Evolutionary conservation across 768 basidiomycete species (phyloP).

Genomic region (Lactifluus piperatus): DNA sequence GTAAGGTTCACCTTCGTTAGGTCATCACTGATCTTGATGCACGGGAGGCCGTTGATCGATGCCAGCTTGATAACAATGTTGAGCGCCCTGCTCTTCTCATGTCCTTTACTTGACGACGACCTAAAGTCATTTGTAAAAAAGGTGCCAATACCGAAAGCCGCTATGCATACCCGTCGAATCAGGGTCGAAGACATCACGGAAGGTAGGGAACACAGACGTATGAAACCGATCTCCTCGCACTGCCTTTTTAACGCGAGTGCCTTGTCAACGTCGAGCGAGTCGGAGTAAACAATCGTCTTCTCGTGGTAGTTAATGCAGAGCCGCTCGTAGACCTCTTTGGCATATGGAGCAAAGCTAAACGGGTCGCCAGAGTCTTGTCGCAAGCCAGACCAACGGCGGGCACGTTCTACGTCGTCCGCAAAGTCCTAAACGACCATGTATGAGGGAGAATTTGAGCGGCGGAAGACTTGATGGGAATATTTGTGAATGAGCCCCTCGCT

Average conservation of each 20-base stretch:
- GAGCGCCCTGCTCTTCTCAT: constrained; percentile 66
- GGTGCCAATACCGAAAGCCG: constrained; percentile 91
- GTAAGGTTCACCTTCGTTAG: constrained; percentile 52
- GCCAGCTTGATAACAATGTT: constrained; percentile 95
- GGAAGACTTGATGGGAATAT: not conserved
- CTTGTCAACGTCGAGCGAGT: constrained; percentile 65
- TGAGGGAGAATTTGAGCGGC: not conserved
- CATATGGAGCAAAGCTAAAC: constrained; percentile 64
- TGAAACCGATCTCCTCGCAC: constrained; percentile 65
- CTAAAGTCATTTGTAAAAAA: constrained; percentile 84
- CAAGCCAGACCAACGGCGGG: constrained; percentile 67
- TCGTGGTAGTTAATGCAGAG: constrained; percentile 57
- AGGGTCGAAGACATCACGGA: not conserved
- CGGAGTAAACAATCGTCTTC: constrained; percentile 80
- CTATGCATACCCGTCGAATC: constrained; percentile 31
- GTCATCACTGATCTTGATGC: constrained; percentile 94
- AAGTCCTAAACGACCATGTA: constrained; percentile 43
- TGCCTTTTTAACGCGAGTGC: constrained; percentile 62
- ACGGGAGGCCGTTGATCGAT: constrained; percentile 60
- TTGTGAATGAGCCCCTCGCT: not conserved
- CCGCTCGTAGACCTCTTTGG: constrained; percentile 59
- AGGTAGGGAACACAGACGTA: constrained; percentile 32
- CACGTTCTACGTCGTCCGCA: constrained; percentile 44
- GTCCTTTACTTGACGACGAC: constrained; percentile 33
- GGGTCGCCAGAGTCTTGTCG: constrained; percentile 96